Evolutionary conservation across 2,329 filamentous ascomycete species (phyloP), one percentile per base, ranked within the genome.

Genomic region (Polychaeton citri): DNA sequence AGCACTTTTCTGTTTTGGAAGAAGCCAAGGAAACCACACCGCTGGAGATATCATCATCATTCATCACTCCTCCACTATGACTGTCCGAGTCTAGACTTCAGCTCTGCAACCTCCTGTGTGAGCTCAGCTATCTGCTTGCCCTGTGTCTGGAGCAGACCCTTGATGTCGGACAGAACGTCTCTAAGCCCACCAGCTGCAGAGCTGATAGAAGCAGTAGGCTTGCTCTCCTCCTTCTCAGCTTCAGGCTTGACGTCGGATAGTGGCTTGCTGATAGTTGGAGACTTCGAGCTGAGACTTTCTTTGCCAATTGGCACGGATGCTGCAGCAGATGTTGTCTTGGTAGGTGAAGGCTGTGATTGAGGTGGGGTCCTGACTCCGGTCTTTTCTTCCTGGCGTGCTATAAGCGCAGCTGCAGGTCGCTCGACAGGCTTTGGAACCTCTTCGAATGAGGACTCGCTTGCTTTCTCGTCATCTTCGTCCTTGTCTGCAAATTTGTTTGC

Each of bases 401-500:
- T 48, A 6, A 41, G 34, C 6, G 56, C 53, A 20, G 49, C 49
- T 3, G 54, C 45, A 16, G 63, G 63, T 32, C 81, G 78, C 48
- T 83, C 79, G 8, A 73, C 63, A 15, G 84, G 82, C 54, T 84
- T 85, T 20, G 79, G 60, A 20, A 90, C 71, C 54, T 94, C 85
- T 54, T 95, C 87, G 47, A 95, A 95, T 61, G 79, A 84, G 1
- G 83, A 88, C 13, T 74, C 68, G 2, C 71, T 69, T 7, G 66
- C 64, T 2, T 64, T 61, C 1, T 74, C 71, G n/a, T 72, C 72
- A 8, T 76, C 71, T 10, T 40, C 44, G 5, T 77, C 74, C 18
- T 80, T 68, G 55, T 93, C 86, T 48, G 85, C 80, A 61, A 83
- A 95, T 60, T 83, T 93, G 57, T 74, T 77, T 7, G 86, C 87